Conservation (phyloP, 1,139 yeast species). For the Groenewaldozyma auringiensis region DNA sequence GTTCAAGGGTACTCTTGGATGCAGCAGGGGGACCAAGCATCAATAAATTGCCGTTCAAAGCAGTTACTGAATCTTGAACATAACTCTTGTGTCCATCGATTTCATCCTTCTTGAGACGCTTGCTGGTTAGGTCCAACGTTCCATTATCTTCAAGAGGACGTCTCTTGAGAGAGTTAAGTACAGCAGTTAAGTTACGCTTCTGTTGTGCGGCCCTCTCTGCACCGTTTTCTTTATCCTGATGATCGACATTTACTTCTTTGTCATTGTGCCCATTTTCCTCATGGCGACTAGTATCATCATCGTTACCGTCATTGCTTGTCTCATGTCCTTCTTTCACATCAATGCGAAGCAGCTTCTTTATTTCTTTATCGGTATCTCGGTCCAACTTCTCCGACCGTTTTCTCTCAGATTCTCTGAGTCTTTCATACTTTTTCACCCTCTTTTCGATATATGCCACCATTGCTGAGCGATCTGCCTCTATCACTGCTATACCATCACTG, state of each 20-base stretch:
- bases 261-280: neutral
- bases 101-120: neutral
- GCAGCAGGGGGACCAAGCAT: slow-evolving; percentile 3
- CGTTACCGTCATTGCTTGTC: neutral
- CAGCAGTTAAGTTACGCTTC: neutral
- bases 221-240: no score
- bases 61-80: slow-evolving; percentile 3
- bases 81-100: slow-evolving; percentile 4
- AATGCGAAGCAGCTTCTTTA: neutral
- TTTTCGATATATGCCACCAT: neutral
- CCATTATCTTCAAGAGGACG: no score
- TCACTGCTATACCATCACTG: neutral
- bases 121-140: no score
- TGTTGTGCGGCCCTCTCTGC: no score
- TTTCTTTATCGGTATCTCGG: neutral
- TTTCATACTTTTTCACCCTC: neutral
- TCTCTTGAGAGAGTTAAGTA: neutral
- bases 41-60: neutral
- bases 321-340: no score
- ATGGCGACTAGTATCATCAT: neutral
- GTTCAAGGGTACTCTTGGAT: neutral
- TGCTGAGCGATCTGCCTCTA: no score
- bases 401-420: neutral
- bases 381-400: neutral
- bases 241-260: no score